Evolutionary conservation across 371 early-diverging fungal genomes (phyloP).

Genomic region (Mortierella sp.): DNA sequence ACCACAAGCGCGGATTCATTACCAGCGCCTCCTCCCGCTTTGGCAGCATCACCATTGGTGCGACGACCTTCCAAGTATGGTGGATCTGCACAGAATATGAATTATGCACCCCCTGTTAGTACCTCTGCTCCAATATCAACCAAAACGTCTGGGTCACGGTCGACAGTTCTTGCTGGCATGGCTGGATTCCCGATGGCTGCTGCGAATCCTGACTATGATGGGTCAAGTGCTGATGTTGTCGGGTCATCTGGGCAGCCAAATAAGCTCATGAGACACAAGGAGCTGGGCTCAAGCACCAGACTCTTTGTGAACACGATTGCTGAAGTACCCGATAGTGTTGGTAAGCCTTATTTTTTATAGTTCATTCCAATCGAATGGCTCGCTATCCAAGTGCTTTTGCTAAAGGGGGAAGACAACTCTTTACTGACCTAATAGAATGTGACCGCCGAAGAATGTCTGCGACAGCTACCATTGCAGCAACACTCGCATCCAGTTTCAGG

Average conservation of each 20-base stretch:
- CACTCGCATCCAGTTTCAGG: constrained; percentile 33
- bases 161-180: constrained; percentile 8
- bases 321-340: too few relatives aligned
- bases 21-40: neutral
- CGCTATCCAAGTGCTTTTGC: neutral
- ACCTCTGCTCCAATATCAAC: neutral
- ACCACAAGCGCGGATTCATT: constrained; percentile 14
- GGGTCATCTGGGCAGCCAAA: too few relatives aligned
- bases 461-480: constrained; percentile 21
- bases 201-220: too few relatives aligned
- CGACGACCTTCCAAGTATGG: neutral
- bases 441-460: constrained; percentile 31
- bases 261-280: too few relatives aligned
- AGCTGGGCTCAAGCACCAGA: too few relatives aligned
- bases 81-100: neutral
- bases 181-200: too few relatives aligned
- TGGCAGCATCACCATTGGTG: neutral
- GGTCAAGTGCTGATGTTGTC: too few relatives aligned
- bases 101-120: neutral
- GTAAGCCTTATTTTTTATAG: too few relatives aligned
- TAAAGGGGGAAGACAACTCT: neutral
- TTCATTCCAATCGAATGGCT: too few relatives aligned
- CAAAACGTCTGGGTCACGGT: constrained; percentile 9
- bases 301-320: too few relatives aligned
- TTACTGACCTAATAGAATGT: neutral